A percentile compares a stretch with the other conserved stretches of the same genome.
Conservation (phyloP, 495 filamentous ascomycete genomes). For the Symbiotaphrina buchneri region DNA sequence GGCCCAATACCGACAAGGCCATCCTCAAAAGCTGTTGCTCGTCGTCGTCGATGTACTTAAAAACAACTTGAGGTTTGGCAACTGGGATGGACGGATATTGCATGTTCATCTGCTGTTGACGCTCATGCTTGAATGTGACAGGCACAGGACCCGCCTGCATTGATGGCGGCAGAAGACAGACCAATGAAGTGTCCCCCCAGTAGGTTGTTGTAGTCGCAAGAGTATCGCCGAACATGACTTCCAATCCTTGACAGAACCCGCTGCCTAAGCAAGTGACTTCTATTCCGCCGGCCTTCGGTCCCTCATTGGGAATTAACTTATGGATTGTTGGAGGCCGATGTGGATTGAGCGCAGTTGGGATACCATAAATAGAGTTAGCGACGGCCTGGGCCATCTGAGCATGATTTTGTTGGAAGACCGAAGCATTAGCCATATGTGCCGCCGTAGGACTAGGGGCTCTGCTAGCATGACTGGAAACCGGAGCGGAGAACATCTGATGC, state of each 20-base stretch:
- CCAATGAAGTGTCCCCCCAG: slow-evolving; percentile 64
- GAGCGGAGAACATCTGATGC: slow-evolving; percentile 38
- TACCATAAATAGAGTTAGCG: slow-evolving; percentile 13
- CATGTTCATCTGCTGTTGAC: slow-evolving; percentile 23
- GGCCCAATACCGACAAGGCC: slow-evolving; percentile 30
- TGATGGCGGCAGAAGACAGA: slow-evolving; percentile 63
- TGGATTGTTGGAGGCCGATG: slow-evolving; percentile 33
- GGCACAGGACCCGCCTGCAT: slow-evolving; percentile 42
- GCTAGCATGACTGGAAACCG: slow-evolving; percentile 35
- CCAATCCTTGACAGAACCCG: slow-evolving; percentile 56
- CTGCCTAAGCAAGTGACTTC: slow-evolving; percentile 70
- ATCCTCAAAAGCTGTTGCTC: slow-evolving; percentile 37
- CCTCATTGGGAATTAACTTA: slow-evolving; percentile 63
- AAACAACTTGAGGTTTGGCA: slow-evolving; percentile 31
- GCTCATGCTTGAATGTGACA: slow-evolving; percentile 47
- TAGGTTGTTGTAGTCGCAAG: slow-evolving; percentile 60
- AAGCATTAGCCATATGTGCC: slow-evolving; percentile 21
- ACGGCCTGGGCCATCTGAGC: slow-evolving; percentile 17
- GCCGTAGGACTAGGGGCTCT: slow-evolving; percentile 24
- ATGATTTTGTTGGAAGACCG: slow-evolving; percentile 14
- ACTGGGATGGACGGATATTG: slow-evolving; percentile 19
- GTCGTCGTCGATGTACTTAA: slow-evolving; percentile 63
- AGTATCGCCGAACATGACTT: slow-evolving; percentile 68
- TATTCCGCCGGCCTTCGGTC: slow-evolving; percentile 58
- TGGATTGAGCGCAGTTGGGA: slow-evolving; percentile 12